These are phyloP conservation scores for Eutrema heterophyllum DNA, from an alignment of 345 rosid genomes.

Conservation along the genomic window DNA sequence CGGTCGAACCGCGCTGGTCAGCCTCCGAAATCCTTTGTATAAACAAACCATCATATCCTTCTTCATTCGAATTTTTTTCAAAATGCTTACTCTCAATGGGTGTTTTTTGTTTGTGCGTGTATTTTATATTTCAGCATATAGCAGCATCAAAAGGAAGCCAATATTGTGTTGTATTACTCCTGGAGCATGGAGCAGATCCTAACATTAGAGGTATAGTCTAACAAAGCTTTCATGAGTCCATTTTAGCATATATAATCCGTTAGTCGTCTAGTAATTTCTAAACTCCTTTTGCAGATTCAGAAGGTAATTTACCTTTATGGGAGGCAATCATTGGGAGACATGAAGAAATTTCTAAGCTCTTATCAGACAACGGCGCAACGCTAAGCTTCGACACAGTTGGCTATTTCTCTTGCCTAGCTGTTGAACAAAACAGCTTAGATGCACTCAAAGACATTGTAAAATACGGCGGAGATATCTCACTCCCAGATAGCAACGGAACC, in stretches of 20 bases:
- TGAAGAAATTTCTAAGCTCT: constrained; percentile 43
- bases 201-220: constrained; percentile 52
- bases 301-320: constrained; percentile 81
- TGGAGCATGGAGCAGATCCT: constrained; percentile 76
- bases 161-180: constrained; percentile 59
- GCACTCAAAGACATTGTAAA: constrained; percentile 49
- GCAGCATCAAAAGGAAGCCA: constrained; percentile 72
- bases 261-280: background rate
- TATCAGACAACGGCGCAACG: constrained; percentile 59
- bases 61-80: background rate
- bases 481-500: constrained; percentile 40
- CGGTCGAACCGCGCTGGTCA: constrained; percentile 67
- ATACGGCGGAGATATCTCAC: constrained; percentile 62
- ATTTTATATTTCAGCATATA: constrained; percentile 61
- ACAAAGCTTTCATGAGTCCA: background rate
- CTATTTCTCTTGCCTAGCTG: constrained; percentile 48
- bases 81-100: background rate
- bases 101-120: background rate
- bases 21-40: constrained; percentile 8
- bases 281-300: constrained; percentile 45
- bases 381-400: constrained; percentile 52
- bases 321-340: constrained; percentile 70
- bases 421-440: constrained; percentile 52
- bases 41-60: background rate
- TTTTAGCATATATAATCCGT: background rate